phyloP scores from a whole-genome alignment of 2,329 filamentous ascomycete genomes.

The Elsinoe ampelina region DNA sequence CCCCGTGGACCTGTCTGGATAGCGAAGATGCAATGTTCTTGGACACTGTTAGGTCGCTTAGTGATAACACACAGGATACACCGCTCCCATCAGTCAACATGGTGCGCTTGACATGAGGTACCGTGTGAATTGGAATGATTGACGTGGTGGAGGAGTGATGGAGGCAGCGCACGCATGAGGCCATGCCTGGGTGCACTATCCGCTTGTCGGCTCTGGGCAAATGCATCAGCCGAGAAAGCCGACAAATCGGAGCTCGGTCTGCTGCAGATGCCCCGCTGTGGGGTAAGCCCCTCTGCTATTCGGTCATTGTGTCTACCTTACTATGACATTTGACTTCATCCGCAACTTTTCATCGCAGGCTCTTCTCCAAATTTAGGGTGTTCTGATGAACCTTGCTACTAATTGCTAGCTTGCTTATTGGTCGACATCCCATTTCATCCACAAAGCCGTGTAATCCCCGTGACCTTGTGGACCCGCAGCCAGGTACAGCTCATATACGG shows the following conservation, averaged over 20 bases:
- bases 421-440: background rate
- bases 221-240: background rate
- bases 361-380: background rate
- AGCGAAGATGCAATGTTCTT: no score
- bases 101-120: no score
- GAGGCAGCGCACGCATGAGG: no score
- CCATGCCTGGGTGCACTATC: background rate
- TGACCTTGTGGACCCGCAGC: background rate
- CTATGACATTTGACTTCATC: background rate
- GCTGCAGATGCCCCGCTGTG: constrained; percentile 5
- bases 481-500: constrained; percentile 1
- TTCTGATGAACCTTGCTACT: background rate
- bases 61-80: no score
- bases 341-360: background rate
- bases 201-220: background rate
- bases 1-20: no score
- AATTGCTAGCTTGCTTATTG: background rate
- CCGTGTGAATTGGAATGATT: no score
- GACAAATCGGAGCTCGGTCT: background rate
- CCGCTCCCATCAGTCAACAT: no score
- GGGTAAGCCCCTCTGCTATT: background rate
- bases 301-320: no score
- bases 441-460: constrained; percentile 8
- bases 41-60: no score
- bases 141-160: no score